Evolutionary conservation across 2,329 filamentous ascomycete genomes (phyloP), one percentile per base, ranked within the genome.

Genomic region (Calycina herbarum): DNA sequence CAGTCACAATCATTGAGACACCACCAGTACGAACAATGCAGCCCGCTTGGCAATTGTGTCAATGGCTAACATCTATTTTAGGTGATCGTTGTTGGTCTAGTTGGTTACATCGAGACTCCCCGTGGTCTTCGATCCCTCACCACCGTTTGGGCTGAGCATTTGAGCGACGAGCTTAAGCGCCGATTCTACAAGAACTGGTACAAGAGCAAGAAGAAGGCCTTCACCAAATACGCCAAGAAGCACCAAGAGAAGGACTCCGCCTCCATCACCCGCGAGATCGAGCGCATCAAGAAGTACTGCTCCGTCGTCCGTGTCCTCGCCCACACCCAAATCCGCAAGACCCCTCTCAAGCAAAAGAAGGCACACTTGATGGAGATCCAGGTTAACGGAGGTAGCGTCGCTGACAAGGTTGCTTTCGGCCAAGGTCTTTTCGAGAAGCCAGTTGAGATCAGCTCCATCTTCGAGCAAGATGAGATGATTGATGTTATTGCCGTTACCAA

Each of bases 111-210:
- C 84, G 95, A 99, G 89, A 99, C 95, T 80, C 95, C 95, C 82
- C 95, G 95, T 79, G 95, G 95, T 85, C 93, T 99, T 79, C 94
- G 95, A 82, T 99, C 95, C 75, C 93, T 99, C 83, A 97, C 94
- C 82, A 98, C 95, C 80, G 93, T 99, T 81, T 99, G 95, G 95
- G 95, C 95, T 79, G 95, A 98, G 89, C 95, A 99, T 83, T 84
- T 99, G 83, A 92, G 91, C 84, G 95, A 99, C 83, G 95, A 98
- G 86, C 81, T 99, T 83, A 97, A 97, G 91, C 92, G 95, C 79
- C 92, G 95, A 81, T 99, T 99, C 93, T 99, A 99, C 92, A 98
- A 98, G 93, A 99, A 99, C 91, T 99, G 95, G 95, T 99, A 99
- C 92, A 97, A 97, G 91, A 93, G 89, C 89, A 99, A 99, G 94